Base-by-base conservation (phyloP, 2,329 filamentous ascomycete species). In the Pseudogymnoascus sp. region DNA sequence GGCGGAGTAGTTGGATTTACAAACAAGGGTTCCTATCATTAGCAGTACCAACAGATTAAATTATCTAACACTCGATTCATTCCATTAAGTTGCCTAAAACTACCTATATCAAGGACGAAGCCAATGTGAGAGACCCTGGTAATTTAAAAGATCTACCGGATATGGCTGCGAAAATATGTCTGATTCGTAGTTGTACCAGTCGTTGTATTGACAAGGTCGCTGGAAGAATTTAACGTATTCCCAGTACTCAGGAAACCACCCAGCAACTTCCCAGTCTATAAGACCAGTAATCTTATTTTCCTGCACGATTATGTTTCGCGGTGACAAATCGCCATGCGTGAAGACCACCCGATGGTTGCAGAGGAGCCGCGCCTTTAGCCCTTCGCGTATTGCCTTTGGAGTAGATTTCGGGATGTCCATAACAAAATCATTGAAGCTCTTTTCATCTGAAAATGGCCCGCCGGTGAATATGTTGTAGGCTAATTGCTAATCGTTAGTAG, bases 181-280 rank as follows among this genome's bases (percentile, higher is more conserved):
- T 16, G n/a, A 19, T 42, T 16, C 38, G 38, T 42, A 42, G 40
- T 42, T 16, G 10, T 8, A 29, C 26, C 26, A 29, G 26, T 29
- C 26, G 7, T 29, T 8, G 6, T 44, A 19, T 42, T 2, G 19
- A 44, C 19, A 42, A 11, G 40, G 40, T 24, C 40, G 40, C 1
- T 44, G 3, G 10, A 42, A 42, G n/a, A 42, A 42, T 13, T 63
- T 65, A 44, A 61, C 47, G 40, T 65, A 66, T 50, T 66, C 64
- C 62, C 62, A 64, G 50, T 64, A 64, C 47, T 64, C 65, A 33
- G 65, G 65, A 31, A 61, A 66, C 59, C 50, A 66, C 31, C 65
- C 65, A 24, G 33, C 33, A 26, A 53, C 59, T 59, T 66, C 65
- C 63, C 65, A 66, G 42, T 66, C 65, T 19, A 66, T 16, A 19